Evolutionary conservation across 768 basidiomycete genomes (phyloP).

Genomic region (Trametes maxima): DNA sequence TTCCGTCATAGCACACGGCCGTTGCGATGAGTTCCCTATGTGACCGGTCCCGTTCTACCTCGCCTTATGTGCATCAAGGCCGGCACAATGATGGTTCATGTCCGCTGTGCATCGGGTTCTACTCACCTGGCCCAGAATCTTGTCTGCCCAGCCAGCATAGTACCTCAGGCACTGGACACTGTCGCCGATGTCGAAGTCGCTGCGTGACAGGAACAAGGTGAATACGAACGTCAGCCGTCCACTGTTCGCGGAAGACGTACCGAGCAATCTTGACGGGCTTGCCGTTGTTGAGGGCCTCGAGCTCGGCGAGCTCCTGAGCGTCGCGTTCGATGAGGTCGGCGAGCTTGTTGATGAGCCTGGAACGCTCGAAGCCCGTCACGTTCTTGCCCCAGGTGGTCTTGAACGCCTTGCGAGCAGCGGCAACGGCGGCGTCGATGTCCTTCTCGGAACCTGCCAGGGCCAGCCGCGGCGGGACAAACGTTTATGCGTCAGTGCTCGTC

Average conservation of each 20-base stretch:
- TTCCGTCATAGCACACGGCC: background rate
- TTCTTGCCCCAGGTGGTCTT: conserved; percentile 89
- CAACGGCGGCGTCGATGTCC: conserved; percentile 85
- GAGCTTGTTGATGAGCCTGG: conserved; percentile 79
- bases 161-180: conserved; percentile 80
- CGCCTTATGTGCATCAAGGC: no score
- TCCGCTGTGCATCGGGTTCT: background rate
- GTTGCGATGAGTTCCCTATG: no score
- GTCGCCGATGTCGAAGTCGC: conserved; percentile 83
- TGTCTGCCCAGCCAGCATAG: conserved; percentile 97
- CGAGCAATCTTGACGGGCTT: conserved; percentile 74
- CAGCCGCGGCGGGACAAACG: background rate
- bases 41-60: no score
- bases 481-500: background rate
- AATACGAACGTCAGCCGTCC: background rate
- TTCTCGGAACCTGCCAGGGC: conserved; percentile 54
- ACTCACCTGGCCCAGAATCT: conserved; percentile 81
- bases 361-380: conserved; percentile 79
- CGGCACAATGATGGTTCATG: no score
- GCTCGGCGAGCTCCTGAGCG: conserved; percentile 75
- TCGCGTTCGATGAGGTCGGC: conserved; percentile 91
- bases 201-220: conserved; percentile 29
- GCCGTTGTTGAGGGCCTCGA: conserved; percentile 89
- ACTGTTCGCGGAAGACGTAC: conserved; percentile 34
- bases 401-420: conserved; percentile 81